phyloP scores from a whole-genome alignment of 495 filamentous ascomycete genomes.

The Pyrenula aspistea region DNA sequence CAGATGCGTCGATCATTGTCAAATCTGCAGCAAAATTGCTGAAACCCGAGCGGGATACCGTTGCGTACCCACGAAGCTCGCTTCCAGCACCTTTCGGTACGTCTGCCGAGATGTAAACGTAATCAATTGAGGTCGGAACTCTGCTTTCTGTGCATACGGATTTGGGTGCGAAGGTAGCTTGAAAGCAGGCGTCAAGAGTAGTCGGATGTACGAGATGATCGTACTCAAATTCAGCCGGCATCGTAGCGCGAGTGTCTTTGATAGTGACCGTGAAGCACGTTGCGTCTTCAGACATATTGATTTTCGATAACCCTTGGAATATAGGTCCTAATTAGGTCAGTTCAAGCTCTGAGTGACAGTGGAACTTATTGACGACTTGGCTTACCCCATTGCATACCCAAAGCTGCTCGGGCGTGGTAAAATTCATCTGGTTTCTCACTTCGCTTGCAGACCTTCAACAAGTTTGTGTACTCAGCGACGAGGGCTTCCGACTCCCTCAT shows the following conservation, averaged over 20 bases:
- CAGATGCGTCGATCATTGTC: neutral
- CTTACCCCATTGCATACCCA: neutral
- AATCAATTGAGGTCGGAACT: neutral
- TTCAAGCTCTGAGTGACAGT: neutral
- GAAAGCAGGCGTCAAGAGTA: slow-evolving; percentile 27
- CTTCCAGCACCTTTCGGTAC: neutral
- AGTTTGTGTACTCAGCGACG: neutral
- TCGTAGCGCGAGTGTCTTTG: slow-evolving; percentile 20
- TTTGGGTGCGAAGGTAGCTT: slow-evolving; percentile 4
- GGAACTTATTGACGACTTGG: neutral
- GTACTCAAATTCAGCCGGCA: slow-evolving; percentile 30
- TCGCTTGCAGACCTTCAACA: neutral
- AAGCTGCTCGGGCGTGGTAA: neutral
- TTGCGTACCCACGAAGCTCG: neutral
- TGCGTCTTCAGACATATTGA: neutral
- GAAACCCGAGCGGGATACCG: neutral
- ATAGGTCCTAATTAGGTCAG: neutral
- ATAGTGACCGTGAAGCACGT: slow-evolving; percentile 5
- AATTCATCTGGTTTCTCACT: neutral
- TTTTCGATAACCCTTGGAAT: neutral
- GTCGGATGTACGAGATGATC: slow-evolving; percentile 35
- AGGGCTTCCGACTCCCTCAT: neutral
- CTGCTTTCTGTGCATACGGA: neutral
- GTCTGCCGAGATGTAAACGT: neutral
- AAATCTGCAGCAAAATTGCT: neutral